Percentiles rank a stretch among this genome's conserved stretches.
These are phyloP conservation scores for Fusarium nurragi DNA, from an alignment of 2,329 filamentous ascomycete genomes.

Conservation along the genomic window DNA sequence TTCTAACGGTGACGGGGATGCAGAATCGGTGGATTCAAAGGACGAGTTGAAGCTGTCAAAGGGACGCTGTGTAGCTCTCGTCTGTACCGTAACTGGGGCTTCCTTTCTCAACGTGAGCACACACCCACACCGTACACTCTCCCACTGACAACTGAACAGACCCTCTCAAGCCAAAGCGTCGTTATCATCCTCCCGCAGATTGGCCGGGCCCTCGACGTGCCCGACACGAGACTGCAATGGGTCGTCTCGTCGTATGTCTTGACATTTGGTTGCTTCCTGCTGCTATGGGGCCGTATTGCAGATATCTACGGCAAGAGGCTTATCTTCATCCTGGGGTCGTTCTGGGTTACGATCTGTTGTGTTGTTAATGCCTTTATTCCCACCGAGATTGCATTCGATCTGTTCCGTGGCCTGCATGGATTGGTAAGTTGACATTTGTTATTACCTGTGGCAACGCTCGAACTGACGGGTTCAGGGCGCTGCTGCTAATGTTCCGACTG, in stretches of 20 bases:
- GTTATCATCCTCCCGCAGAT: slow-evolving; percentile 64
- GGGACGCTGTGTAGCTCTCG: slow-evolving; percentile 63
- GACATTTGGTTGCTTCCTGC: slow-evolving; percentile 72
- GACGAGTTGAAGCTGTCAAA: slow-evolving; percentile 56
- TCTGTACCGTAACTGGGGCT: slow-evolving; percentile 64
- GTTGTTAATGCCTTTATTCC: slow-evolving; percentile 70
- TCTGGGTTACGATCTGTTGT: slow-evolving; percentile 68
- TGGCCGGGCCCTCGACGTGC: slow-evolving; percentile 64
- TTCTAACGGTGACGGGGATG: slow-evolving; percentile 5
- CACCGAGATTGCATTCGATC: slow-evolving; percentile 73
- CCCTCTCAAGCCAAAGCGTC: slow-evolving; percentile 44
- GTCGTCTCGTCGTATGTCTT: slow-evolving; percentile 73
- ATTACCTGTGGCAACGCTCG: too few species aligned
- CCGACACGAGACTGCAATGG: slow-evolving; percentile 70
- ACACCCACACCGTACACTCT: background rate
- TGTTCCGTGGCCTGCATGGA: slow-evolving; percentile 73
- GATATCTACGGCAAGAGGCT: slow-evolving; percentile 73
- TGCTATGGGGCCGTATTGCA: slow-evolving; percentile 73
- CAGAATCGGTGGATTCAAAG: slow-evolving; percentile 37
- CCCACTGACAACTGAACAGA: slow-evolving; percentile 20
- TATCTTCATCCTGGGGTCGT: slow-evolving; percentile 71
- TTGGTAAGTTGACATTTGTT: slow-evolving; percentile 50
- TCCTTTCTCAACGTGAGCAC: slow-evolving; percentile 63
- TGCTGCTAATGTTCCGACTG: slow-evolving; percentile 75
- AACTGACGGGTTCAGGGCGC: slow-evolving; percentile 58